Conservation (phyloP, 495 filamentous ascomycete species). For the Stereocaulon alpinum region DNA sequence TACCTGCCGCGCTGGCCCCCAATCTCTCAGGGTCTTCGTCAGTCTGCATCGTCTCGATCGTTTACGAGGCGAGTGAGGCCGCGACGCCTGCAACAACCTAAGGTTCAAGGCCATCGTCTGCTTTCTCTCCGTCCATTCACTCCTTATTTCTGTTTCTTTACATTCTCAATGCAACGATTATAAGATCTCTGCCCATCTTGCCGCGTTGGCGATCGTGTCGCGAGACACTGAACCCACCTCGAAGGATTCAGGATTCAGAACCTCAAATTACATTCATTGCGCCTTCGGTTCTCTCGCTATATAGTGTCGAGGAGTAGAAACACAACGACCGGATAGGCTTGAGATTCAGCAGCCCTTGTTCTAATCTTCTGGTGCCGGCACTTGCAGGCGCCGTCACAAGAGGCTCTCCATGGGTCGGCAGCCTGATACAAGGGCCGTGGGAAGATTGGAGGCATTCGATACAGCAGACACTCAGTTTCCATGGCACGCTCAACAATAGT, state of each 20-base stretch:
- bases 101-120: neutral
- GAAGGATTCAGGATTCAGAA: neutral
- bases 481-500: neutral
- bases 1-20: no score
- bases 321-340: neutral
- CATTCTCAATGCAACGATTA: neutral
- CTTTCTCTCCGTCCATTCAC: neutral
- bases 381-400: slow-evolving; percentile 3
- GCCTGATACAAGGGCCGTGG: neutral
- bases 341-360: neutral
- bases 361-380: neutral
- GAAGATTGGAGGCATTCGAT: neutral
- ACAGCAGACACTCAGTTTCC: neutral
- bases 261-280: neutral
- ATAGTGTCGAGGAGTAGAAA: neutral
- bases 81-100: neutral
- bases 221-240: neutral
- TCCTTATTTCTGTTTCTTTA: neutral
- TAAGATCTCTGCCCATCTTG: neutral
- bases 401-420: slow-evolving; percentile 10
- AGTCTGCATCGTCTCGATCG: no score
- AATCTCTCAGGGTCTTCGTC: no score
- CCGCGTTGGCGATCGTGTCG: neutral
- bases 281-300: neutral
- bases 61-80: no score